These are phyloP conservation scores for Linnemannia elongata DNA, from an alignment of 192 early-diverging fungal genomes.

Conservation along the genomic window DNA sequence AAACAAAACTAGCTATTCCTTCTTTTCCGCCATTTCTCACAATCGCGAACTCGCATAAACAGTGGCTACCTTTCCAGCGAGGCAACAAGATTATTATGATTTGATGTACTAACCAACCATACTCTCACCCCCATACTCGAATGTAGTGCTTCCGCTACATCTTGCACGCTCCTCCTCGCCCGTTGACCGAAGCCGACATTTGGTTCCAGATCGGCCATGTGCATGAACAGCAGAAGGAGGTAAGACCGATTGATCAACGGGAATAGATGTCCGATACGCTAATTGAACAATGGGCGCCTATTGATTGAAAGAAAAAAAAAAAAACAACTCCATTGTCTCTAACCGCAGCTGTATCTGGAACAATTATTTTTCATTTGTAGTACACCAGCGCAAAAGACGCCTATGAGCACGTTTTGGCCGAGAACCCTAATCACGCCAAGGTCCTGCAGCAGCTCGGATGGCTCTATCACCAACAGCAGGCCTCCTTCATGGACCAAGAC, in stretches of 20 bases:
- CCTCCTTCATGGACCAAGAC: constrained; percentile 85
- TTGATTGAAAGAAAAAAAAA: too few relatives aligned
- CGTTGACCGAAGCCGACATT: constrained; percentile 94
- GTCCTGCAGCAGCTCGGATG: constrained; percentile 97
- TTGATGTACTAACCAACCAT: too few relatives aligned
- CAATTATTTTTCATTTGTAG: constrained; percentile 26
- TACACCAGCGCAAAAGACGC: constrained; percentile 81
- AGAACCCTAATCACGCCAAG: constrained; percentile 93
- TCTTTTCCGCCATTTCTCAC: background rate
- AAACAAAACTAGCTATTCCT: background rate
- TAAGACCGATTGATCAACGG: constrained; percentile 23
- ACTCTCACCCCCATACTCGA: constrained; percentile 7
- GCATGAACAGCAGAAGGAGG: constrained; percentile 93
- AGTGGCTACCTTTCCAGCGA: background rate
- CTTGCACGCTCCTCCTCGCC: constrained; percentile 87
- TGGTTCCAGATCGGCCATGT: constrained; percentile 99
- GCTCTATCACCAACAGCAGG: constrained; percentile 89
- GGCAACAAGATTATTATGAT: background rate
- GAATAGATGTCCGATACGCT: background rate
- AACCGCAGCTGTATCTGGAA: background rate
- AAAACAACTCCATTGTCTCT: background rate
- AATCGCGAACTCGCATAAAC: background rate
- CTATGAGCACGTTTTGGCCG: constrained; percentile 89
- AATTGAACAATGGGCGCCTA: background rate
- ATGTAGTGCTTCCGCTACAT: constrained; percentile 90